phyloP scores from a whole-genome alignment of 2,329 filamentous ascomycete genomes.

The Paecilomyces variotii region DNA sequence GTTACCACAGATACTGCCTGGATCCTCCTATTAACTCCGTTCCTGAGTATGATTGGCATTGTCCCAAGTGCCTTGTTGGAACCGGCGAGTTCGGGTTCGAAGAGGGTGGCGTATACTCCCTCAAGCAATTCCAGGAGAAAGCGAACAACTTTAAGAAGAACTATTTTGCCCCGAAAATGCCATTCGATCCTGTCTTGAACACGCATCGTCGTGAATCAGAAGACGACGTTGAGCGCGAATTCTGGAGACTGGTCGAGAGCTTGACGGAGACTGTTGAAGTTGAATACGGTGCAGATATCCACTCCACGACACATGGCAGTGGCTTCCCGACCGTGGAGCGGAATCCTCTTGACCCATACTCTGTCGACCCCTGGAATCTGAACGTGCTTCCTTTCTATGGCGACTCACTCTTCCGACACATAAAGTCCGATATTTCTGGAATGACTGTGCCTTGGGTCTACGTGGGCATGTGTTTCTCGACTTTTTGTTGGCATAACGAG shows the following conservation, averaged over 20 bases:
- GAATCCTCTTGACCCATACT: slow-evolving; percentile 77
- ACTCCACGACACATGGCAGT: slow-evolving; percentile 94
- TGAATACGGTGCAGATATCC: slow-evolving; percentile 95
- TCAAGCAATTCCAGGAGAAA: slow-evolving; percentile 93
- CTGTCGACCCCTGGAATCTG: slow-evolving; percentile 89
- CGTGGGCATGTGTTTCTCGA: slow-evolving; percentile 98
- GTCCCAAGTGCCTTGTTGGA: slow-evolving; percentile 85
- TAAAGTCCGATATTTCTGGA: slow-evolving; percentile 95
- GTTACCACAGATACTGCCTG: slow-evolving; percentile 79
- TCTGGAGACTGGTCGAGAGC: slow-evolving; percentile 91
- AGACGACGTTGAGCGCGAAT: slow-evolving; percentile 92
- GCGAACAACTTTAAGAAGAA: slow-evolving; percentile 90
- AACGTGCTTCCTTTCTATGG: slow-evolving; percentile 85
- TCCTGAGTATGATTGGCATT: slow-evolving; percentile 90
- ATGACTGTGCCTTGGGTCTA: slow-evolving; percentile 99
- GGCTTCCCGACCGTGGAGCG: slow-evolving; percentile 93
- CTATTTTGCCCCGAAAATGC: slow-evolving; percentile 88
- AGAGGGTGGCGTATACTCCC: slow-evolving; percentile 88
- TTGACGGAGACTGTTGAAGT: slow-evolving; percentile 94
- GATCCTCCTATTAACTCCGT: slow-evolving; percentile 73
- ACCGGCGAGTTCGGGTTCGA: slow-evolving; percentile 97
- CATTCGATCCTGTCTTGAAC: slow-evolving; percentile 75
- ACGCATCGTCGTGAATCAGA: slow-evolving; percentile 76
- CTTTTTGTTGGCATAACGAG: slow-evolving; percentile 99
- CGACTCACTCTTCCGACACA: slow-evolving; percentile 90